A percentile compares a stretch with the other conserved stretches of the same genome.
These are phyloP conservation scores for Argentina anserina DNA, from an alignment of 306 rosid genomes.

Conservation along the genomic window DNA sequence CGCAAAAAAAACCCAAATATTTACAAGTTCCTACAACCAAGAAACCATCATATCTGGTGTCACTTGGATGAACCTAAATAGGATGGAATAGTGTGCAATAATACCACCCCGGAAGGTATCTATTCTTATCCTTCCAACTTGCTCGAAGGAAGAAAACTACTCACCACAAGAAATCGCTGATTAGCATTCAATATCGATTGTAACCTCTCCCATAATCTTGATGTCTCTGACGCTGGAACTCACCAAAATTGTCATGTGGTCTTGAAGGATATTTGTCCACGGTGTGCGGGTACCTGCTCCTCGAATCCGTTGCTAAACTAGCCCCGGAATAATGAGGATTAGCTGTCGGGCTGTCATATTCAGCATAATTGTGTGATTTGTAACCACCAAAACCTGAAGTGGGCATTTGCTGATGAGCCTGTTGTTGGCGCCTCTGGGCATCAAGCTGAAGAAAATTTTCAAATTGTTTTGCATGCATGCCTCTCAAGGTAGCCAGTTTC, in stretches of 20 bases:
- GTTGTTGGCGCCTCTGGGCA: constrained; percentile 73
- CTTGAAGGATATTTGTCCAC: constrained; percentile 64
- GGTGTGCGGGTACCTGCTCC: constrained; percentile 65
- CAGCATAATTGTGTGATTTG: constrained; percentile 62
- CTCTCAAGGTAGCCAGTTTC: constrained; percentile 68
- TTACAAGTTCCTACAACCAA: constrained; percentile 18
- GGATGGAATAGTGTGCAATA: constrained; percentile 24
- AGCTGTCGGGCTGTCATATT: constrained; percentile 54
- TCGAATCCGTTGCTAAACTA: constrained; percentile 59
- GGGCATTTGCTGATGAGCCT: constrained; percentile 59
- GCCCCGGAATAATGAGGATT: constrained; percentile 59
- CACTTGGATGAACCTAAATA: constrained; percentile 20
- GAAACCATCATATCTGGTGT: constrained; percentile 12
- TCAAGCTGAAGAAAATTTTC: constrained; percentile 82
- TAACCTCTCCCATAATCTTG: constrained; percentile 70
- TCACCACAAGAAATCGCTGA: constrained; percentile 58
- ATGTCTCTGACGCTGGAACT: constrained; percentile 66
- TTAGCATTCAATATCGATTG: constrained; percentile 64
- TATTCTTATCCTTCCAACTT: constrained; percentile 20
- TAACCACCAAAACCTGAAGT: constrained; percentile 60
- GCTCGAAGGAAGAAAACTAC: constrained; percentile 49
- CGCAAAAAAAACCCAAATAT: constrained; percentile 25
- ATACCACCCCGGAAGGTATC: constrained; percentile 15
- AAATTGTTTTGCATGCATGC: constrained; percentile 72
- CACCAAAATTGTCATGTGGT: constrained; percentile 72